Conservation (phyloP, 148 eudicot species). For the Vaccinium corymbosum region DNA sequence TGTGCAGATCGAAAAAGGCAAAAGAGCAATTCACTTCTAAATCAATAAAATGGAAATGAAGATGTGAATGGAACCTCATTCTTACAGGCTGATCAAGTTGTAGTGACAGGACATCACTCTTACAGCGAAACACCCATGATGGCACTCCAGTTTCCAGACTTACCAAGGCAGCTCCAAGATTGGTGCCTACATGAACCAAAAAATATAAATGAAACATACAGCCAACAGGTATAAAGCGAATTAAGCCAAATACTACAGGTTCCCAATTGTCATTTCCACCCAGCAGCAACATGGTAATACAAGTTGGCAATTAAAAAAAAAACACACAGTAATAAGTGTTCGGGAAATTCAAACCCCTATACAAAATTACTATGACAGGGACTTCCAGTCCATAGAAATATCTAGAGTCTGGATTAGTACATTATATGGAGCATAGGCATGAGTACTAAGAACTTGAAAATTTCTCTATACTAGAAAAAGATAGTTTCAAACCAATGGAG, state of each 20-base stretch:
- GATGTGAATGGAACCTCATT: constrained; percentile 13
- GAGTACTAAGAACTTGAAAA: background rate
- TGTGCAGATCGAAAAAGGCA: background rate
- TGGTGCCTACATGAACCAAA: constrained; percentile 47
- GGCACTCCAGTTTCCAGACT: constrained; percentile 54
- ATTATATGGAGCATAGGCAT: background rate
- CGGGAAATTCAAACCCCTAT: background rate
- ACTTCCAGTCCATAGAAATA: background rate
- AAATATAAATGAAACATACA: background rate
- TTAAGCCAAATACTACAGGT: too few species aligned
- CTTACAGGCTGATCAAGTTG: constrained; percentile 68
- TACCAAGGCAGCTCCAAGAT: constrained; percentile 63
- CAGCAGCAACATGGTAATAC: background rate
- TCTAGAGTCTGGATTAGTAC: background rate
- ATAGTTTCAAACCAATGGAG: background rate
- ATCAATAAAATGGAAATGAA: background rate
- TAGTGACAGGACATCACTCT: constrained; percentile 72
- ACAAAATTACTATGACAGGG: background rate
- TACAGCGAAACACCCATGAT: constrained; percentile 52
- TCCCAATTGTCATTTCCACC: background rate
- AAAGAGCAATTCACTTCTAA: background rate
- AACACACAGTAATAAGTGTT: too few species aligned
- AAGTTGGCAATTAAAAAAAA: background rate
- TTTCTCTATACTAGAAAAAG: background rate
- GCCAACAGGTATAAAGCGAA: background rate